phyloP scores from a whole-genome alignment of 345 rosid species.

The Geranium brycei region DNA sequence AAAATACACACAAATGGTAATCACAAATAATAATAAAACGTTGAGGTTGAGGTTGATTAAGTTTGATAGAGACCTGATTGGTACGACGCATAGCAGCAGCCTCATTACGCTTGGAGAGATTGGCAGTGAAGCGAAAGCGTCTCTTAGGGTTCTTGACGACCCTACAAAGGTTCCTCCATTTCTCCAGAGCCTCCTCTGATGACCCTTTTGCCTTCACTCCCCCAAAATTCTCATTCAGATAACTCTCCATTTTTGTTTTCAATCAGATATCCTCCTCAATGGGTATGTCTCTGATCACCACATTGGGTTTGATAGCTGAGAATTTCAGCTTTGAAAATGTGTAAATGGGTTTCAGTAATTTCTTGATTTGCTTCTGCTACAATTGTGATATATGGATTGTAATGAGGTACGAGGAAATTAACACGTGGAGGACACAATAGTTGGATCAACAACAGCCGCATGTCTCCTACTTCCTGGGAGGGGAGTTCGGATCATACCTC shows the following conservation, averaged over 20 bases:
- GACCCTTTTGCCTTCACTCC: constrained; percentile 54
- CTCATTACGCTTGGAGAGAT: constrained; percentile 72
- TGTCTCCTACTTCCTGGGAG: too few relatives aligned
- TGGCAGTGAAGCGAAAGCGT: constrained; percentile 75
- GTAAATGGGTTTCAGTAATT: too few relatives aligned
- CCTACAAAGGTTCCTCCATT: constrained; percentile 61
- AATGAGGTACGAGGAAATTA: background rate
- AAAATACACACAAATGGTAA: too few relatives aligned
- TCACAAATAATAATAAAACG: too few relatives aligned
- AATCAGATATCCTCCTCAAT: too few relatives aligned
- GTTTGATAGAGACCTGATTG: constrained; percentile 38
- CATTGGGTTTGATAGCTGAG: background rate
- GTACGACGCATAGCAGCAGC: constrained; percentile 83
- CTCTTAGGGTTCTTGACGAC: constrained; percentile 83
- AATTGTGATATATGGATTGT: background rate
- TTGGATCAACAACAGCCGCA: too few relatives aligned
- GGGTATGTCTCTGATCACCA: too few relatives aligned
- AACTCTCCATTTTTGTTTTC: constrained; percentile 50
- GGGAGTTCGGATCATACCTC: too few relatives aligned
- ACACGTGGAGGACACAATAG: background rate
- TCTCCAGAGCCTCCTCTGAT: constrained; percentile 45
- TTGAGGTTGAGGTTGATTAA: too few relatives aligned
- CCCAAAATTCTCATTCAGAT: constrained; percentile 48
- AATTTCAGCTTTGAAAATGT: too few relatives aligned
- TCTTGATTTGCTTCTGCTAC: background rate